phyloP scores from a whole-genome alignment of 805 yeast species.

The Peterozyma xylosa region DNA sequence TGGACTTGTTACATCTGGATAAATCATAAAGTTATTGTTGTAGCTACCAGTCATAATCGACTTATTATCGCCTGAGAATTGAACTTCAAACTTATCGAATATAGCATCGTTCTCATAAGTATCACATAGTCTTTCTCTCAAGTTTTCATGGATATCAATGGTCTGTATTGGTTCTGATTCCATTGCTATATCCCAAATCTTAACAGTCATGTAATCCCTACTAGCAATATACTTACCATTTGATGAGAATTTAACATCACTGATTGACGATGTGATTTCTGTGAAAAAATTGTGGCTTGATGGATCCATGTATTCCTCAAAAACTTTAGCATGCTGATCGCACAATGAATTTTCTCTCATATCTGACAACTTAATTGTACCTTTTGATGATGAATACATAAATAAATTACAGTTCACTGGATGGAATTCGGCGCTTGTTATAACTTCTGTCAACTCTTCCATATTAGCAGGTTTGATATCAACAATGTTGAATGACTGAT shows the following conservation, averaged over 20 bases:
- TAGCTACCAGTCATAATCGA: conserved; percentile 96
- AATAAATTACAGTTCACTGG: conserved; percentile 87
- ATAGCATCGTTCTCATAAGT: conserved; percentile 98
- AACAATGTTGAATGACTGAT: conserved; percentile 93
- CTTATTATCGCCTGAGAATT: conserved; percentile 86
- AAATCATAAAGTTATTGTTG: conserved; percentile 94
- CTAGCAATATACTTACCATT: conserved; percentile 95
- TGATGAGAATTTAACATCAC: conserved; percentile 86
- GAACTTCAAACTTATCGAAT: conserved; percentile 96
- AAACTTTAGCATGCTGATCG: conserved; percentile 79
- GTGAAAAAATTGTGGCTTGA: conserved; percentile 92
- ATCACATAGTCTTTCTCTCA: conserved; percentile 89
- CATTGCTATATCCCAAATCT: conserved; percentile 98
- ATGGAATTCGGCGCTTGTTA: conserved; percentile 94
- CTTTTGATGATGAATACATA: conserved; percentile 93
- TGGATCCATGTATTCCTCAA: conserved; percentile 92
- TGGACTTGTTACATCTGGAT: conserved; percentile 67
- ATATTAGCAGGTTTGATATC: conserved; percentile 96
- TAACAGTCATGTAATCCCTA: conserved; percentile 94
- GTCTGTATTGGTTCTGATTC: conserved; percentile 92
- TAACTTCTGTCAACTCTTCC: conserved; percentile 98
- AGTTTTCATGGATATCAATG: conserved; percentile 90
- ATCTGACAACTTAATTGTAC: conserved; percentile 90
- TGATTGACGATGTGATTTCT: conserved; percentile 89
- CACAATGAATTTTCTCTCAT: conserved; percentile 95